phyloP scores from a whole-genome alignment of 352 stramenopile species.

The Phytophthora meadii region DNA sequence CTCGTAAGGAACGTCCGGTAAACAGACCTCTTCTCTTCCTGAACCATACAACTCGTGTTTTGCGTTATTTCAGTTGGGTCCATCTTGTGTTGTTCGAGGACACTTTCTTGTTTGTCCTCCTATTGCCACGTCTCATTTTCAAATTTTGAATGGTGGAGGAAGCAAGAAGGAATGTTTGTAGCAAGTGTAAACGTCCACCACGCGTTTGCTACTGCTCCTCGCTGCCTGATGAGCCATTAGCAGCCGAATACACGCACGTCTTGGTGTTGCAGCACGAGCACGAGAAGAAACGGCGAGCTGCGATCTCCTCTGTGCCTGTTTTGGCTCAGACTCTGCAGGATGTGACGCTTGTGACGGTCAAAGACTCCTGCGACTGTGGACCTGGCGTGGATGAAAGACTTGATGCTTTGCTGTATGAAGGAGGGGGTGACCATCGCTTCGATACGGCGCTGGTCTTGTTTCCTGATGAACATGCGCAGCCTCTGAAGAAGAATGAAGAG shows the following conservation, averaged over 20 bases:
- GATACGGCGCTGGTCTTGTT: conserved; percentile 51
- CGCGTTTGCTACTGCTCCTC: conserved; percentile 67
- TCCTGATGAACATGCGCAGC: conserved; percentile 46
- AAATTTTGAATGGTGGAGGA: conserved; percentile 27
- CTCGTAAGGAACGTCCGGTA: conserved; percentile 34
- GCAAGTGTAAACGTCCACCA: conserved; percentile 50
- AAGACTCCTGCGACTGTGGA: conserved; percentile 36
- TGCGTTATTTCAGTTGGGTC: too few species aligned
- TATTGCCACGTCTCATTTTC: too few species aligned
- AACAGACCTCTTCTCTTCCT: conserved; percentile 40
- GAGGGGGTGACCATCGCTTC: conserved; percentile 14
- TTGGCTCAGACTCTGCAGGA: conserved; percentile 54
- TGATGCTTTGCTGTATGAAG: conserved; percentile 45
- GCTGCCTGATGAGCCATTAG: conserved; percentile 39
- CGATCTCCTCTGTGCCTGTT: conserved; percentile 76
- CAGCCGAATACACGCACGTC: conserved; percentile 46
- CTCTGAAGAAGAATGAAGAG: conserved; percentile 15
- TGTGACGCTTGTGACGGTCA: conserved; percentile 48
- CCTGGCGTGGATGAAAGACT: conserved; percentile 29
- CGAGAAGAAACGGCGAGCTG: conserved; percentile 57
- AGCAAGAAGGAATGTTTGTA: conserved; percentile 42
- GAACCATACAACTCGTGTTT: conserved; percentile 30
- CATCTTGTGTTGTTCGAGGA: too few species aligned
- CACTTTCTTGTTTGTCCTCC: too few species aligned
- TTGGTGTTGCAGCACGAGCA: conserved; percentile 70